Base-by-base conservation (phyloP, 73 alveolate species). In the Tetrahymena malaccensis region DNA sequence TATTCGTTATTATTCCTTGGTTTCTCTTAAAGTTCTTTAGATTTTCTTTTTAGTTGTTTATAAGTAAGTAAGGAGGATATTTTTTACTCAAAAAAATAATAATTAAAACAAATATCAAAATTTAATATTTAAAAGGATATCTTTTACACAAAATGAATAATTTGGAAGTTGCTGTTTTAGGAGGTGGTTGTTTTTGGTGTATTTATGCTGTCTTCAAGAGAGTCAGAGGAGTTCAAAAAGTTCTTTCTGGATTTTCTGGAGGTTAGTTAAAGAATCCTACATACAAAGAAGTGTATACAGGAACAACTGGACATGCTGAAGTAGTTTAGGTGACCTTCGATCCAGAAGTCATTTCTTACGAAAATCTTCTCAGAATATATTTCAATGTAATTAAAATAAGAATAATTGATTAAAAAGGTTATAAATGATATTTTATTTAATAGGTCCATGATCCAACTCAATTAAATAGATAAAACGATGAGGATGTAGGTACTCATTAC, bases 381-480 rank as follows among this genome's bases (percentile, higher is more conserved):
- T 34, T 38, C 34, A 43, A 83, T 93, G 93, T 38, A 31, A 19
- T 27, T 40, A n/a, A 15, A 15, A 35, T 7, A 21, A 17, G 15
- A 19, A 34, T n/a, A 22, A 37, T 19, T 34, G 43, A 31, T 34
- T 85, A 37, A 97, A 94, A 40, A 95, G 50, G 85, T 94, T 95
- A 55, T 43, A 96, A 17, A 94, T 97, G 15, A 94, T 96, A 85
- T 89, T 97, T 85, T 85, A 97, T 95, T 96, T 40, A 40, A 50
- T 96, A 97, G 93, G 94, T 95, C 3, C 98, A 97, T 94, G 99
- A 97, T 85, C 98, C 99, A 55, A 97, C 99, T 16, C 96, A 96
- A 94, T 97, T 96, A 95, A 97, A 95, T 95, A 96, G 98, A 94
- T 97, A 97, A 95, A 70, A 70, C 12, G 98, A 96, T 83, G 93